Evolutionary conservation across 495 filamentous ascomycete genomes (phyloP).

Genomic region (Penicillium roqueforti): DNA sequence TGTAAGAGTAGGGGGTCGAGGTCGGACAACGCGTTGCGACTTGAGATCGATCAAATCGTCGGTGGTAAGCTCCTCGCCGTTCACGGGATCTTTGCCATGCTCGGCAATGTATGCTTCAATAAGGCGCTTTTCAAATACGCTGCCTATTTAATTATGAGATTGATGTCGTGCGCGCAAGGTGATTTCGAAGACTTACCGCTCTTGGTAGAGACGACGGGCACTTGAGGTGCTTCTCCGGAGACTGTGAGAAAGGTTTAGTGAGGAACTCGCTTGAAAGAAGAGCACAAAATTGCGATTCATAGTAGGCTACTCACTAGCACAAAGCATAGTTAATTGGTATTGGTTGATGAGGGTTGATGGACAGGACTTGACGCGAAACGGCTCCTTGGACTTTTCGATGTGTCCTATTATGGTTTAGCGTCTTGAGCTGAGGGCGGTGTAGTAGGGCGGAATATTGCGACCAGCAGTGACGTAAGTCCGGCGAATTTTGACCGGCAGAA

Average conservation of each 20-base stretch:
- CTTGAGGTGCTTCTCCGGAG: constrained; percentile 93
- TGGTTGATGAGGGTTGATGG: constrained; percentile 28
- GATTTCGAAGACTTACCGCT: constrained; percentile 60
- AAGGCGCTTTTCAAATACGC: constrained; percentile 89
- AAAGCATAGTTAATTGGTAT: constrained; percentile 54
- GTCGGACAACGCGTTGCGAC: constrained; percentile 73
- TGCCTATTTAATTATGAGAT: constrained; percentile 52
- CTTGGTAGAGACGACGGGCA: constrained; percentile 90
- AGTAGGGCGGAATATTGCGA: neutral
- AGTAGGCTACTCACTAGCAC: constrained; percentile 58
- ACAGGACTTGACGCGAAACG: constrained; percentile 30
- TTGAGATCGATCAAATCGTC: constrained; percentile 89
- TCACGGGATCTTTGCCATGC: constrained; percentile 91
- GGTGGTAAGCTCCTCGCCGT: constrained; percentile 75
- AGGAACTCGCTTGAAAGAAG: constrained; percentile 10
- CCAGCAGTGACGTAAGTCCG: neutral
- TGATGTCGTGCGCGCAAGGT: constrained; percentile 1
- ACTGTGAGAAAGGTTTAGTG: constrained; percentile 51
- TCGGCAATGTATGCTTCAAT: constrained; percentile 94
- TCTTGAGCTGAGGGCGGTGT: constrained; percentile 21
- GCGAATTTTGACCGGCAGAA: neutral
- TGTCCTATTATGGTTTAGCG: constrained; percentile 37
- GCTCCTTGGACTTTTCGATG: constrained; percentile 45
- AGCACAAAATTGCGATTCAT: neutral
- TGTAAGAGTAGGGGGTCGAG: constrained; percentile 89